phyloP scores from a whole-genome alignment of 192 early-diverging fungal species.

The Funneliformis mosseae region DNA sequence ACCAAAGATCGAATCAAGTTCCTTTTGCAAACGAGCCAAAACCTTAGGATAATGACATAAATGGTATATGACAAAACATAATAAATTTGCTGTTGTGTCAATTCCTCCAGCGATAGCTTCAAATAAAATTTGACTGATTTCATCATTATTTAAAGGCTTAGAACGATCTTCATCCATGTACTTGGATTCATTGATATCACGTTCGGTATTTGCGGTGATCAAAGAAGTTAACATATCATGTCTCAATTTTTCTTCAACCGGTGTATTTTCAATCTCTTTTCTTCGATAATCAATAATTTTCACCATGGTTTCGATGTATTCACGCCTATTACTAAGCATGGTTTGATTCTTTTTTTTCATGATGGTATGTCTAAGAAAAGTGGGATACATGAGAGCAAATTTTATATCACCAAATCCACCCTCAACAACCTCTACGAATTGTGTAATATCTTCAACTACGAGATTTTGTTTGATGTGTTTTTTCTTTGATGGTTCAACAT shows the following conservation, averaged over 20 bases:
- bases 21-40: no score
- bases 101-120: neutral
- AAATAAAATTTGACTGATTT: neutral
- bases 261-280: slow-evolving; percentile 3
- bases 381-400: neutral
- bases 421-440: neutral
- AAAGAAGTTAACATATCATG: slow-evolving; percentile 17
- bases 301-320: neutral
- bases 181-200: neutral
- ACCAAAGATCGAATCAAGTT: no score
- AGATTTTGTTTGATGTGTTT: neutral
- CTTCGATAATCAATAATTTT: slow-evolving; percentile 1
- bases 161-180: neutral
- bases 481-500: neutral
- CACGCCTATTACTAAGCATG: neutral
- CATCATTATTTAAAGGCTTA: neutral
- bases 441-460: neutral
- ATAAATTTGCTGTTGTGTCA: neutral
- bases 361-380: neutral
- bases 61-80: neutral
- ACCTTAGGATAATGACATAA: no score
- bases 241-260: neutral
- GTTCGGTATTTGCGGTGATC: slow-evolving; percentile 3
- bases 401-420: neutral
- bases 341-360: neutral